Evolutionary conservation across 208 protist genomes (phyloP).

Genomic region (Leishmania martiniquensis): DNA sequence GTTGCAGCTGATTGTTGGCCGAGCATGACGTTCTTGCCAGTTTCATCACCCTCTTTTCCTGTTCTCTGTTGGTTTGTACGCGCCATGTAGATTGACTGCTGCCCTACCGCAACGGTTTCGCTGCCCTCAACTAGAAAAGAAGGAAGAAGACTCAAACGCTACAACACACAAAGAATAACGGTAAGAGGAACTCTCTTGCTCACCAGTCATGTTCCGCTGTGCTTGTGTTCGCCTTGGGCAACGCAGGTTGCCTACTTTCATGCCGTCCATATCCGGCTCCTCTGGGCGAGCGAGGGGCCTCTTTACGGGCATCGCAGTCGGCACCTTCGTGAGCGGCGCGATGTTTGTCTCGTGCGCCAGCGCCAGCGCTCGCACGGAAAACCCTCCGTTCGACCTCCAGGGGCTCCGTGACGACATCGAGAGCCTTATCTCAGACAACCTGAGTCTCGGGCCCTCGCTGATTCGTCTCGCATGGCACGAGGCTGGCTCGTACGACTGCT

Average conservation of each 20-base stretch:
- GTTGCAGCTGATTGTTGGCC: not conserved
- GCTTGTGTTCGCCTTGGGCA: conserved; percentile 40
- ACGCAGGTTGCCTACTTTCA: conserved; percentile 25
- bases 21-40: not conserved
- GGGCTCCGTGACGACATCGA: conserved; percentile 61
- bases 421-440: conserved; percentile 48
- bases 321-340: conserved; percentile 39
- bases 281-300: conserved; percentile 24
- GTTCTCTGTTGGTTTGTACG: not conserved
- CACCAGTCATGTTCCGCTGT: conserved; percentile 37
- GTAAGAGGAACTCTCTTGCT: not conserved
- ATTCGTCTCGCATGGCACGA: conserved; percentile 86
- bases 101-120: not conserved
- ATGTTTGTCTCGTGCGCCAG: conserved; percentile 44
- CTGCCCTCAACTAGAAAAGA: not conserved
- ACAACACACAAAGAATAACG: not conserved
- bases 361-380: conserved; percentile 9
- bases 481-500: conserved; percentile 69
- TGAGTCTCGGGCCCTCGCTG: conserved; percentile 58
- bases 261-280: conserved; percentile 10
- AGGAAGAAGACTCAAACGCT: not conserved
- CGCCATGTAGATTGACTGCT: not conserved
- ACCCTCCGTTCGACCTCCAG: conserved; percentile 63
- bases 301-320: conserved; percentile 34
- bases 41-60: not conserved